Base-by-base conservation (phyloP, 495 filamentous ascomycete genomes). In the Penicillium pulvis region DNA sequence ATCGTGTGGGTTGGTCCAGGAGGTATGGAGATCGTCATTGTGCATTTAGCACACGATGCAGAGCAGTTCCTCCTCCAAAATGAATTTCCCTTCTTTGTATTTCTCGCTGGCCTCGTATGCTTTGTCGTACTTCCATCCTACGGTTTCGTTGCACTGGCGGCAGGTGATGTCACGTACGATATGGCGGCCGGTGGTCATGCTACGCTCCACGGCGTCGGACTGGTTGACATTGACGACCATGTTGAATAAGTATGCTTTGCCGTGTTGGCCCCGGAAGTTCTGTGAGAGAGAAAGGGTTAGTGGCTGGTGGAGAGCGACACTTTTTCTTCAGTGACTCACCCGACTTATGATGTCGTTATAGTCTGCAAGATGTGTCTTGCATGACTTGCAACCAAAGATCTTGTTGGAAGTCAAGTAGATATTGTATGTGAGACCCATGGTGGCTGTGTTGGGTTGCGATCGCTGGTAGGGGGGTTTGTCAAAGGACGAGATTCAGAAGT, bases 121-220 rank as follows among this genome's bases (percentile, higher is more conserved):
- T 76, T 95, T 95, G 74, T 98, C 94, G 76, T 98, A 98, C 77
- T 96, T 98, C 94, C 94, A 98, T 24, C 94, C 94, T 53, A 98
- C 94, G 49, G 87, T 90, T 70, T 90, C 87, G 63, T 87, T 87
- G 85, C 94, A 98, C 75, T 93, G 88, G 52, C 87, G 79, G 76
- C 94, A 98, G 42, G 72, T 72, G 65, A 98, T 97, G 72, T 98
- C 94, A 48, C 95, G 87, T 43, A 98, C 94, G 35, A 97, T 81
- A 71, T 98, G 94, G 36, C 89, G 81, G 47, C 94, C 94, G 2
- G 94, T 98, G n/a, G 95, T 98, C 94, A 98, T 98, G 81, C 87
- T 96, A 61, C 94, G 92, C 76, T 98, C 95, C 54, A 83, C 84
- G 12, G 93, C 85, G 43, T 95, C 90, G 61, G 85, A 86, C 51